phyloP scores from a whole-genome alignment of 1,284 basidiomycete species.

The Fomitopsis pinicola region DNA sequence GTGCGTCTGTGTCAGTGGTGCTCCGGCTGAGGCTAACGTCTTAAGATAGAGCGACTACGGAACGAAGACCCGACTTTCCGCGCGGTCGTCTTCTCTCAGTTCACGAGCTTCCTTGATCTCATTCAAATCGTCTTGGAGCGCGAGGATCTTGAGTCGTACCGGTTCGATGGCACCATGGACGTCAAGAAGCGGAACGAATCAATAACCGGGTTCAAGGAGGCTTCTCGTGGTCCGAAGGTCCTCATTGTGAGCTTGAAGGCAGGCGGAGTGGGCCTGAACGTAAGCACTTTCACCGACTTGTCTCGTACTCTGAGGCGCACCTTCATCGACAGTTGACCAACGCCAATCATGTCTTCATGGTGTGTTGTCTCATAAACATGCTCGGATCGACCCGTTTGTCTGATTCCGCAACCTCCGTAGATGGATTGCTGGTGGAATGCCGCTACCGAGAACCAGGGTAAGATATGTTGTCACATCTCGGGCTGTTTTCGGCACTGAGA shows the following conservation, averaged over 20 bases:
- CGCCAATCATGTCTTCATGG: conserved; percentile 87
- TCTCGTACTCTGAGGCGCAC: neutral
- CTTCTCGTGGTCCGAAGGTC: conserved; percentile 68
- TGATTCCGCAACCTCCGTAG: conserved; percentile 32
- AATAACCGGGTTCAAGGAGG: conserved; percentile 70
- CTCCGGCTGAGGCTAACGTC: neutral
- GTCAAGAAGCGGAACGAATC: conserved; percentile 79
- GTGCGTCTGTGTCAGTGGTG: conserved; percentile 32
- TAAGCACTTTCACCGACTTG: conserved; percentile 23
- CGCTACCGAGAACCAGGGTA: conserved; percentile 87
- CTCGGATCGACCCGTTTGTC: conserved; percentile 3
- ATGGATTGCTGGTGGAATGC: conserved; percentile 98
- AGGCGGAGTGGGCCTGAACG: conserved; percentile 90
- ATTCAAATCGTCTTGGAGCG: conserved; percentile 77
- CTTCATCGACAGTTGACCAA: conserved; percentile 51
- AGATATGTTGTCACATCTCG: conserved; percentile 8
- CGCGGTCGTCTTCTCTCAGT: conserved; percentile 88
- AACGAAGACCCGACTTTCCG: conserved; percentile 78
- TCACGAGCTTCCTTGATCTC: conserved; percentile 78
- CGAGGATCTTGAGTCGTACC: conserved; percentile 69
- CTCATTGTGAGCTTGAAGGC: conserved; percentile 90
- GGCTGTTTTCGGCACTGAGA: neutral
- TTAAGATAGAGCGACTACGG: conserved; percentile 47
- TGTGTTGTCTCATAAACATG: conserved; percentile 24
- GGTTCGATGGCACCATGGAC: conserved; percentile 95